Base-by-base conservation (phyloP, 176 grass and related monocot species). In the Pontederia paniculata region DNA sequence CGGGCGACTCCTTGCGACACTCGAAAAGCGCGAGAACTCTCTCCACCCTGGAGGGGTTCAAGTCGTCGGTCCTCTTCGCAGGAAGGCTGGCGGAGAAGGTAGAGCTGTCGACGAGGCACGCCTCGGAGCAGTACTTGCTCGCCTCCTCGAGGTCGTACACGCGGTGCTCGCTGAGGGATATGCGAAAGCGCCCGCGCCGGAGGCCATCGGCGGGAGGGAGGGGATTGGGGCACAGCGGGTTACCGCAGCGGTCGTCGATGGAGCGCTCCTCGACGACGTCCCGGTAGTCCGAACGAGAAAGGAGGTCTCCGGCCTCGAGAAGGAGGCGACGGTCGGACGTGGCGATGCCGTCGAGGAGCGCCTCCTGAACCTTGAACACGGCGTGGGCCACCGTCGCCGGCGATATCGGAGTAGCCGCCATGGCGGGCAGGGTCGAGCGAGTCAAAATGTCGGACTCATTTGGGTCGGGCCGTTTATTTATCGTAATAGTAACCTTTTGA, bases 61-160 rank as follows among this genome's bases (percentile, higher is more conserved):
- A 23, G 0, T 68, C 64, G 0, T n/a, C 76, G 21, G 74, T 72
- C 1, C 93, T 76, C 0, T 91, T 75, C 0, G 17, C 11, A 10
- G 20, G 51, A 25, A 98, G 69, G 10, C 65, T 72, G 0, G 77
- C 77, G 0, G 78, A 67, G 48, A 79, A 77, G 0, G 93, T 80
- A 8, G 74, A 48, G 42, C 86, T 91, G 0, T 74, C 48, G 23
- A 98, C 62, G 62, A 91, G 68, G 65, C 93, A 98, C 0, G 37
- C 49, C 19, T 81, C 70, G 52, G 86, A 91, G 77, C 86, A 98
- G 87, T 86, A 98, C 50, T 57, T 84, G 72, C 74, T 62, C 1
- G 68, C 75, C 80, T 98, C 86, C 71, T 84, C 74, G 22, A 91
- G 77, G 86, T 91, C 93, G 65, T 91, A 98, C 44, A 91, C 86